Conservation (phyloP, 164 flowering plant species). For the Hamamelis virginiana region DNA sequence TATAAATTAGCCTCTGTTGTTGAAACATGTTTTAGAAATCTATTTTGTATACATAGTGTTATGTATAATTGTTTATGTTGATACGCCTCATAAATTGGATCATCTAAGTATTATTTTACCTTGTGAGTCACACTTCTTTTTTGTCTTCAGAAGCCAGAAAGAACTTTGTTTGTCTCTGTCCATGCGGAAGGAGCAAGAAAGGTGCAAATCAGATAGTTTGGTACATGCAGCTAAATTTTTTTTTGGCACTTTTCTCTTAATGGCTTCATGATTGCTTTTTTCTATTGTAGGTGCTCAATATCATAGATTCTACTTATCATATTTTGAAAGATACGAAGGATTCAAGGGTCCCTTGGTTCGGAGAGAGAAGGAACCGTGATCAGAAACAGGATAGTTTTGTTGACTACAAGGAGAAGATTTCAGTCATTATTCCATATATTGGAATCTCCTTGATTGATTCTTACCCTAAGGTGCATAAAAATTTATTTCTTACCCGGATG, state of each 20-base stretch:
- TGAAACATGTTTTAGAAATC: not conserved
- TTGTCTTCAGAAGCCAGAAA: conserved; percentile 76
- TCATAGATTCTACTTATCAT: conserved; percentile 80
- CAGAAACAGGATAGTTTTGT: conserved; percentile 32
- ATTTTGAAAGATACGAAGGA: conserved; percentile 46
- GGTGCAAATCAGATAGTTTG: conserved; percentile 41
- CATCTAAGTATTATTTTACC: not conserved
- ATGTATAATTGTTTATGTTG: not conserved
- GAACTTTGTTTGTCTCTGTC: conserved; percentile 64
- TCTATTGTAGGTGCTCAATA: conserved; percentile 68
- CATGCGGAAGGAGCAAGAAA: conserved; percentile 91
- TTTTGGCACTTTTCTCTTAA: not conserved
- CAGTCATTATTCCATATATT: conserved; percentile 52
- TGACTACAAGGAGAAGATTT: conserved; percentile 58
- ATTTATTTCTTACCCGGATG: not conserved
- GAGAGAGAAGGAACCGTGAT: conserved; percentile 36
- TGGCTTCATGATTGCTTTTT: conserved; percentile 4
- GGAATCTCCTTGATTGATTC: conserved; percentile 82
- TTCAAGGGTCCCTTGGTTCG: conserved; percentile 26
- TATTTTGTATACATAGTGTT: not conserved
- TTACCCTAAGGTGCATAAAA: conserved; percentile 57
- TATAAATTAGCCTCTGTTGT: not conserved
- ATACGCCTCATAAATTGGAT: not conserved
- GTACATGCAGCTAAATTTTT: not conserved
- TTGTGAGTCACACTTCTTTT: conserved; percentile 11